These are phyloP conservation scores for Dalbergia cochinchinensis DNA, from an alignment of 306 rosid species.

Conservation along the genomic window DNA sequence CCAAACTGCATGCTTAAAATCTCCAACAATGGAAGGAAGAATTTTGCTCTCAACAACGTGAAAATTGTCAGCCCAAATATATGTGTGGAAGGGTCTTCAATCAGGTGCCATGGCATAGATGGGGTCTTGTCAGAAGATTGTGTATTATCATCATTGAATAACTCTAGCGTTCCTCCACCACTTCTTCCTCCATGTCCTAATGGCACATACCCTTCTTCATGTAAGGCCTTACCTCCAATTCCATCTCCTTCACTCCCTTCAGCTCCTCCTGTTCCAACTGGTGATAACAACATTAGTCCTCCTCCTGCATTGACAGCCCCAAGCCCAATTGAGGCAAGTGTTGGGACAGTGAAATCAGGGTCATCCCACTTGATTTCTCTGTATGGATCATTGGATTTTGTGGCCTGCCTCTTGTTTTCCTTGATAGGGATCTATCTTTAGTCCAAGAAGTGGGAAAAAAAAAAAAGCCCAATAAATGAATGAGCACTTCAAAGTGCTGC, in stretches of 20 bases:
- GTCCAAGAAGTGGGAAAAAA: neutral
- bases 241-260: constrained; percentile 32
- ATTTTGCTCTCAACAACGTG: constrained; percentile 59
- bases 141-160: neutral
- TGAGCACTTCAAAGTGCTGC: neutral
- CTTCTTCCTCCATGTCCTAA: constrained; percentile 37
- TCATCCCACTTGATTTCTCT: constrained; percentile 2
- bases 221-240: constrained; percentile 37
- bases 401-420: neutral
- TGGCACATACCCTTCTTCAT: constrained; percentile 39
- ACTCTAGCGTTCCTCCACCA: constrained; percentile 27
- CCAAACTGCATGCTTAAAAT: constrained; percentile 57
- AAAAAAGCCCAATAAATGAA: too few relatives aligned
- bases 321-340: constrained; percentile 14
- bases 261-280: neutral
- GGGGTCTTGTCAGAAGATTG: constrained; percentile 52
- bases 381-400: constrained; percentile 3
- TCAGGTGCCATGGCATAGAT: constrained; percentile 75
- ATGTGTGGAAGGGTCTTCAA: constrained; percentile 59
- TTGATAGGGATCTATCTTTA: constrained; percentile 19
- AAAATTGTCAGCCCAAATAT: constrained; percentile 67
- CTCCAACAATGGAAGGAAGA: constrained; percentile 65
- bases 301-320: constrained; percentile 39
- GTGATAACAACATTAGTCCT: constrained; percentile 21
- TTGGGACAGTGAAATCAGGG: constrained; percentile 49